A percentile compares a stretch with the other conserved stretches of the same genome.
Conservation (phyloP, 1,139 yeast species). For the Komagataea norvegica region DNA sequence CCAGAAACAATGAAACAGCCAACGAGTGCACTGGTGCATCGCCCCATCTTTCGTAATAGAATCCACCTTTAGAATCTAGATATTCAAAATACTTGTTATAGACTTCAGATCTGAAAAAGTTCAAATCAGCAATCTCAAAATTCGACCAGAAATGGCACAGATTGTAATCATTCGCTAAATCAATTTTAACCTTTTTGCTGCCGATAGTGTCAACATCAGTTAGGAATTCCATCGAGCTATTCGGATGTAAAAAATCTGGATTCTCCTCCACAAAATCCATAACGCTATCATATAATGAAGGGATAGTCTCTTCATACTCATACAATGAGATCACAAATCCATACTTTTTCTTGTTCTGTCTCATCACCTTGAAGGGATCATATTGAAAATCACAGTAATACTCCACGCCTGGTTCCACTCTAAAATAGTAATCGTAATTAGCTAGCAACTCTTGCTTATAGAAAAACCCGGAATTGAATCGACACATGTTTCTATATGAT, state of each 20-base stretch:
- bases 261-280: conserved; percentile 55
- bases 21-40: conserved; percentile 96
- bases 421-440: conserved; percentile 79
- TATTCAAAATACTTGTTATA: conserved; percentile 66
- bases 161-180: conserved; percentile 59
- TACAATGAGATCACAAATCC: conserved; percentile 78
- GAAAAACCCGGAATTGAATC: conserved; percentile 80
- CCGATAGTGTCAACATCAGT: conserved; percentile 43
- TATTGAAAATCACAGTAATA: conserved; percentile 79
- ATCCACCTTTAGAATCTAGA: conserved; percentile 74
- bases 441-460: conserved; percentile 64
- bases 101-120: conserved; percentile 70
- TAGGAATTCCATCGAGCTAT: conserved; percentile 65
- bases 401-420: conserved; percentile 89
- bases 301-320: conserved; percentile 81
- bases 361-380: conserved; percentile 85
- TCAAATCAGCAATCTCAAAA: conserved; percentile 79
- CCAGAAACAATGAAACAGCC: conserved; percentile 63
- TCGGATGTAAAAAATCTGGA: conserved; percentile 62
- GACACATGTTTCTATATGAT: conserved; percentile 80
- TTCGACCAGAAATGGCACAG: conserved; percentile 95
- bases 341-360: conserved; percentile 65
- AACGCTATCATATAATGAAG: conserved; percentile 76
- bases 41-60: conserved; percentile 94
- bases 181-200: conserved; percentile 22